Evolutionary conservation across 1,284 basidiomycete genomes (phyloP), one percentile per base, ranked within the genome.

Genomic region (Ganoderma leucocontextum): DNA sequence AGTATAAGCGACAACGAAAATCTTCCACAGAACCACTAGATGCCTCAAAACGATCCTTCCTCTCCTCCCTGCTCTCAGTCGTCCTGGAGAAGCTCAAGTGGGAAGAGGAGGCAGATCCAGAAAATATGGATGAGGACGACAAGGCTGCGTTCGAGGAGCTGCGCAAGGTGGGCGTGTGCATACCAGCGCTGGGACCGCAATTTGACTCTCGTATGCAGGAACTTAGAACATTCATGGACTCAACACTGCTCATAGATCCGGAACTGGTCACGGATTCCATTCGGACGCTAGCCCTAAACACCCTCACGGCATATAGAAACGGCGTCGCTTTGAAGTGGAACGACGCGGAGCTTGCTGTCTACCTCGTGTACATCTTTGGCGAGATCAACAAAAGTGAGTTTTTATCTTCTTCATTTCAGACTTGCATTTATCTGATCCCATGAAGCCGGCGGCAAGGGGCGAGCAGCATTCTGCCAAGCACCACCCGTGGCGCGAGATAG

Each of bases 281-380:
- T 9, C 87, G 88, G 61, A 84, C 86, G n/a, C 85, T 95, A 35
- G 90, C 94, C 12, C 78, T 92, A 63, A 87, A 87, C 69, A 95
- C 93, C 0, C 85, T 97, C 41, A 86, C 89, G 10, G 86, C 89
- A 0, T 94, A 90, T 73, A 84, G 84, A 44, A 88, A 81, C 67
- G 89, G 91, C 2, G 79, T 86, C 19, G 72, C 83, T 58, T 73
- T 98, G 25, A 88, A 93, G 62, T 99, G 98, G 98, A 92, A 97
- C 77, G 93, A 98, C 75, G 94, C 94, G 1, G 98, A 99, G 79
- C 86, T 99, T 25, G 96, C 95, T 0, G 83, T 98, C 19, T 96
- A 96, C 78, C 87, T 99, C 36, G 91, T 98, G 1, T 98, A 91
- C 78, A 94, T 97, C 42, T 99, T 96, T 76, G 97, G 96, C 52